A percentile compares a stretch with the other conserved stretches of the same genome.
Evolutionary conservation across 768 basidiomycete genomes (phyloP).

Genomic region (Psilocybe azurescens): DNA sequence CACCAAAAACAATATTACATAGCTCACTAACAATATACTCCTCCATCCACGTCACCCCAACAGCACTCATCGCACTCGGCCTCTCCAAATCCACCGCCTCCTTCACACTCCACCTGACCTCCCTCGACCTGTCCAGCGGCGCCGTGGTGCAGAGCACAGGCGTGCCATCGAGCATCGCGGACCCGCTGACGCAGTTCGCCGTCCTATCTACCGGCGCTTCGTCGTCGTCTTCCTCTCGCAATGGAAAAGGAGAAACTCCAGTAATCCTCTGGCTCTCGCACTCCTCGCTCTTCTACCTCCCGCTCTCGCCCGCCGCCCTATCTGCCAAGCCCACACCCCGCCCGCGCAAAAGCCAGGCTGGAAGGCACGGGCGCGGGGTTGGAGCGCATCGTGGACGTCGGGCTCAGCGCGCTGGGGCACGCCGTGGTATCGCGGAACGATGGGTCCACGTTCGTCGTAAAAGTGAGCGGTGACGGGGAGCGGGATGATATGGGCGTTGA

Average conservation of each 20-base stretch:
- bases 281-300: slow-evolving; percentile 51
- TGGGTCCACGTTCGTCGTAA: slow-evolving; percentile 59
- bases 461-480: slow-evolving; percentile 39
- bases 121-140: slow-evolving; percentile 61
- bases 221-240: background rate
- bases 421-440: slow-evolving; percentile 64
- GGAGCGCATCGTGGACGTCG: slow-evolving; percentile 63
- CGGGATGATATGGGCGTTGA: slow-evolving; percentile 58
- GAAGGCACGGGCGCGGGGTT: slow-evolving; percentile 46
- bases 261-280: slow-evolving; percentile 62
- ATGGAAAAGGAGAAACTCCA: slow-evolving; percentile 19
- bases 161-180: slow-evolving; percentile 51
- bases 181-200: slow-evolving; percentile 37
- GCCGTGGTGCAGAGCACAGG: slow-evolving; percentile 50
- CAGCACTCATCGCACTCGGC: slow-evolving; percentile 63
- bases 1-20: background rate
- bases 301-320: slow-evolving; percentile 52
- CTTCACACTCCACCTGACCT: slow-evolving; percentile 71
- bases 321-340: no score
- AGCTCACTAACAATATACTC: slow-evolving; percentile 73
- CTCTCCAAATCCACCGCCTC: slow-evolving; percentile 53
- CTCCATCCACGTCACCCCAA: slow-evolving; percentile 57
- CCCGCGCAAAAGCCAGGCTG: slow-evolving; percentile 43
- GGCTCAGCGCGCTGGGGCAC: slow-evolving; percentile 57
- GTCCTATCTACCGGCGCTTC: slow-evolving; percentile 26